phyloP scores from a whole-genome alignment of 495 filamentous ascomycete genomes.

The Daldinia bambusicola region DNA sequence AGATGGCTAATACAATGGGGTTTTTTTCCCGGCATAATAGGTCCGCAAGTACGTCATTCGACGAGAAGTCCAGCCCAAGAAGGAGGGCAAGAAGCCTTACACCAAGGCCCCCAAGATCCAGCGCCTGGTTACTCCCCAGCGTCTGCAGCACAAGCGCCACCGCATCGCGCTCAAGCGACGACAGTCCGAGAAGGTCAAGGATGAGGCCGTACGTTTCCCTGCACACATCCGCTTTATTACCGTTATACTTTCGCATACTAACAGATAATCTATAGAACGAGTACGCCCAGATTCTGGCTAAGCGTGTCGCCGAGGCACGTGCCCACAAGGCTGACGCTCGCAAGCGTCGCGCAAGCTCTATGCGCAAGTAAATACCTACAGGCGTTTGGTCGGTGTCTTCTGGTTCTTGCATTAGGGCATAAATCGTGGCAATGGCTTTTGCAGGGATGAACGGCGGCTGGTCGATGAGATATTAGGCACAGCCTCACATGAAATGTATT shows the following conservation, averaged over 20 bases:
- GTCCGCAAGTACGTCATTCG: constrained; percentile 99
- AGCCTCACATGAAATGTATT: constrained; percentile 45
- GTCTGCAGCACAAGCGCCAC: constrained; percentile 99
- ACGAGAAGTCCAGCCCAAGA: constrained; percentile 94
- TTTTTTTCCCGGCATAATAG: constrained; percentile 58
- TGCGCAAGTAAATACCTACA: constrained; percentile 79
- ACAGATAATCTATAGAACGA: constrained; percentile 73
- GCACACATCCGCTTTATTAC: background rate
- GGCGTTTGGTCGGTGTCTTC: constrained; percentile 57
- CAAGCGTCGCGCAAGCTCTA: constrained; percentile 95
- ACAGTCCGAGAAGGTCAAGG: constrained; percentile 90
- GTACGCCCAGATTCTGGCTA: constrained; percentile 91
- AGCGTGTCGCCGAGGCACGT: constrained; percentile 95
- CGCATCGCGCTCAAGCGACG: constrained; percentile 97
- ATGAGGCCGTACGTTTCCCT: constrained; percentile 87
- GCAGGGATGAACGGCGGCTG: constrained; percentile 39
- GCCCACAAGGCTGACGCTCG: constrained; percentile 87
- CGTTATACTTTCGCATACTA: constrained; percentile 31
- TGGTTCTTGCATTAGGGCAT: constrained; percentile 52
- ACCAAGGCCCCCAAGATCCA: constrained; percentile 99
- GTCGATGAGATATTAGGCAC: constrained; percentile 36
- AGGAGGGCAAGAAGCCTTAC: constrained; percentile 94
- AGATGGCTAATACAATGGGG: constrained; percentile 53
- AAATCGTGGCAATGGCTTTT: constrained; percentile 47
- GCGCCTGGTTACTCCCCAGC: constrained; percentile 98